phyloP scores from a whole-genome alignment of 371 early-diverging fungal genomes.

The Dichotomocladium elegans region DNA sequence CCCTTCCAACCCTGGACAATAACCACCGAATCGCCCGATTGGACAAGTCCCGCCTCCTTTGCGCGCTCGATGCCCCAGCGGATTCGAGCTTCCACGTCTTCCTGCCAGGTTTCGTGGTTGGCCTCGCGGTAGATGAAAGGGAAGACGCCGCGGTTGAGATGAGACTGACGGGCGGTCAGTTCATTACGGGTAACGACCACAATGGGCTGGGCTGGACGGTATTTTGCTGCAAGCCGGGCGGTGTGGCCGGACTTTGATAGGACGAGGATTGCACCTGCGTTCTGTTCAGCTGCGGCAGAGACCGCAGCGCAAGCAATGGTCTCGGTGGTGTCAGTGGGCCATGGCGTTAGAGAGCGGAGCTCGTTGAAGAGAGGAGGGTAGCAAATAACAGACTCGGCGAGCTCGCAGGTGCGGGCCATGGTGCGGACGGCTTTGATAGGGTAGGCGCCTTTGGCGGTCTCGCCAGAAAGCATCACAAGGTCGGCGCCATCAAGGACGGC shows the following conservation, averaged over 20 bases:
- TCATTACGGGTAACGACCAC: constrained; percentile 79
- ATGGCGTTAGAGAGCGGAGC: constrained; percentile 69
- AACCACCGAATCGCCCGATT: constrained; percentile 61
- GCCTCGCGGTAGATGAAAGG: constrained; percentile 71
- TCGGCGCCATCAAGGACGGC: constrained; percentile 95
- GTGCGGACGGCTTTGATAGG: constrained; percentile 71
- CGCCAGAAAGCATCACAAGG: constrained; percentile 96
- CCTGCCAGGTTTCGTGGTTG: constrained; percentile 53
- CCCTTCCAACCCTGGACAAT: constrained; percentile 75
- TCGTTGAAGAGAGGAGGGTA: constrained; percentile 75
- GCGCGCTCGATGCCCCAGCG: constrained; percentile 56
- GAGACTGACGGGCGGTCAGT: constrained; percentile 82
- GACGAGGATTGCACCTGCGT: constrained; percentile 84
- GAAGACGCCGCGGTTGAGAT: constrained; percentile 83
- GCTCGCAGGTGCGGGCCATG: constrained; percentile 65
- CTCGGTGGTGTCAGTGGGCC: constrained; percentile 81
- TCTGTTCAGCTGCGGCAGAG: constrained; percentile 77
- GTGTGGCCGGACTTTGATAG: constrained; percentile 77
- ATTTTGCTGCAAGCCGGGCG: constrained; percentile 89
- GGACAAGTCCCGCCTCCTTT: constrained; percentile 51
- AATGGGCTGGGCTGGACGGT: constrained; percentile 89
- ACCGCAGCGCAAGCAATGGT: constrained; percentile 91
- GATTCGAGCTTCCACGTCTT: constrained; percentile 64
- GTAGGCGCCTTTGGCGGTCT: constrained; percentile 90
- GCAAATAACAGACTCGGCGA: constrained; percentile 73